phyloP scores from a whole-genome alignment of 805 yeast genomes.

The Cyberlindnera xylosilytica region DNA sequence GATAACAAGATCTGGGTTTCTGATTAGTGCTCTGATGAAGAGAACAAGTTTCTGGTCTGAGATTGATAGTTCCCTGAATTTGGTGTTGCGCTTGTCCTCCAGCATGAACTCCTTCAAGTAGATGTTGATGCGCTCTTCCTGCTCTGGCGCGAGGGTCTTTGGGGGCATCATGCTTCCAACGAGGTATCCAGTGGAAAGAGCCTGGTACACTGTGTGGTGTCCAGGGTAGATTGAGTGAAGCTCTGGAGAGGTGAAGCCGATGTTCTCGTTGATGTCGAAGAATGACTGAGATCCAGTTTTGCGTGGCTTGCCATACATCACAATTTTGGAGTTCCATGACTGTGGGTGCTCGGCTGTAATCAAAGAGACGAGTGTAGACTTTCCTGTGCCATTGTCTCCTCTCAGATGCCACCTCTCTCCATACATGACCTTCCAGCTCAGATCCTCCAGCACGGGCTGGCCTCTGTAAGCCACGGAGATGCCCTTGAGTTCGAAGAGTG shows the following conservation, averaged over 20 bases:
- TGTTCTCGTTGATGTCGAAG: constrained; percentile 71
- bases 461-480: constrained; percentile 68
- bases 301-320: constrained; percentile 63
- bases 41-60: constrained; percentile 77
- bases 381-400: constrained; percentile 92
- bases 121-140: constrained; percentile 38
- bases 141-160: constrained; percentile 34
- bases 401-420: constrained; percentile 88
- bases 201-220: constrained; percentile 46
- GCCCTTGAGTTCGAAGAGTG: constrained; percentile 50
- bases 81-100: constrained; percentile 31
- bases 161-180: constrained; percentile 64
- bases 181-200: constrained; percentile 70
- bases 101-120: constrained; percentile 48
- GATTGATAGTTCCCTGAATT: constrained; percentile 54
- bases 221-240: constrained; percentile 82
- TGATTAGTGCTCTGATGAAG: constrained; percentile 73
- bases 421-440: constrained; percentile 61
- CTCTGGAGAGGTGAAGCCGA: constrained; percentile 91
- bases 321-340: constrained; percentile 76
- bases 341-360: constrained; percentile 96
- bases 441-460: constrained; percentile 51
- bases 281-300: constrained; percentile 73
- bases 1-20: constrained; percentile 73
- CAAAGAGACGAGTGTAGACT: constrained; percentile 80